Evolutionary conservation across 306 rosid species (phyloP), one percentile per base, ranked within the genome.

Genomic region (Vicia sativa): DNA sequence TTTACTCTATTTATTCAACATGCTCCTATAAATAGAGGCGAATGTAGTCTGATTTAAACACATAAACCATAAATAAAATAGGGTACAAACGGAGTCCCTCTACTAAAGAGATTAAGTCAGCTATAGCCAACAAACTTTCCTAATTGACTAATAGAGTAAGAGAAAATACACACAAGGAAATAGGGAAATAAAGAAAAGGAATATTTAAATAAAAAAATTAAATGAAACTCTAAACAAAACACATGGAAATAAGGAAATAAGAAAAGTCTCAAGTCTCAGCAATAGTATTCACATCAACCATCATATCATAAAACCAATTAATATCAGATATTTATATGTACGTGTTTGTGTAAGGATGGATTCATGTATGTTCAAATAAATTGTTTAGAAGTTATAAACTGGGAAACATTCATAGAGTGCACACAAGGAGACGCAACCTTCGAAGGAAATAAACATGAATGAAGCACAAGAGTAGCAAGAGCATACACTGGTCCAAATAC

Each of bases 401-500:
- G 55, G 34, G 67, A 26, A 58, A 52, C 65, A 62, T 38, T 23
- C 21, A 18, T n/a, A 46, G 14, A 63, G 38, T 37, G 55, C 34
- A 21, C 61, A 64, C 70, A 65, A 68, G 44, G 7, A 77, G 48
- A 21, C 16, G 25, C 4, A 13, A 75, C 75, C 68, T 68, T 74
- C 62, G 79, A 43, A 63, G 71, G 72, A 67, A 71, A 78, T 67
- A 55, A 78, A 29, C 71, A 73, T 25, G 59, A 43, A 31, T 26
- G 77, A 77, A 82, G 80, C 81, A 81, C 64, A 75, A 77, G 53
- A 19, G 50, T 57, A 77, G 55, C 80, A 65, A 78, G 78, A 77
- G 79, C 89, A 79, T 87, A 87, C 92, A 69, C 74, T 86, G 87
- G 74, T 85, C 89, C 64, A 57, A 39, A 78, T 91, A 72, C 75